These are phyloP conservation scores for Gyromitra esculenta DNA, from an alignment of 2,329 filamentous ascomycete species.

Conservation along the genomic window DNA sequence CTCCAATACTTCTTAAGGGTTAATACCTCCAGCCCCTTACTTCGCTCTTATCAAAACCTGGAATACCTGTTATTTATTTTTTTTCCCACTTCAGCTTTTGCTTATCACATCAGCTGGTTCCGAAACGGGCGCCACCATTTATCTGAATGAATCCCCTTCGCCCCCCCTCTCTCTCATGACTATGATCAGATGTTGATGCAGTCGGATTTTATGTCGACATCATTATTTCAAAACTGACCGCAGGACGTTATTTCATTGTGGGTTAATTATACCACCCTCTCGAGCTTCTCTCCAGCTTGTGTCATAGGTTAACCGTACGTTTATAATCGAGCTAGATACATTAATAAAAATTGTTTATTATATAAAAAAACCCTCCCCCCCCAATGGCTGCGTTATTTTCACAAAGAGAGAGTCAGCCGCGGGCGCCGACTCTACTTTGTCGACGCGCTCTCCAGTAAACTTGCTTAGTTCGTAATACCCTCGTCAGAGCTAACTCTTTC, in stretches of 20 bases:
- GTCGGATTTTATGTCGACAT: constrained; percentile 37
- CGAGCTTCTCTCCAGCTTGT: background rate
- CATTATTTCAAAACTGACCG: constrained; percentile 43
- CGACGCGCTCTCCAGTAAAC: background rate
- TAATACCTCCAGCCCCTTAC: constrained; percentile 20
- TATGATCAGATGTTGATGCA: constrained; percentile 37
- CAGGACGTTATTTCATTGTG: constrained; percentile 39
- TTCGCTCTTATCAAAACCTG: constrained; percentile 19
- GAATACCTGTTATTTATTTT: constrained; percentile 1
- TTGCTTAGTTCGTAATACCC: constrained; percentile 19
- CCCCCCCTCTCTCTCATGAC: constrained; percentile 2
- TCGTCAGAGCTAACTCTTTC: constrained; percentile 9
- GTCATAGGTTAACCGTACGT: constrained; percentile 29
- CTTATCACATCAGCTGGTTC: constrained; percentile 30
- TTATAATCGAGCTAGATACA: constrained; percentile 22
- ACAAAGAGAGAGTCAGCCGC: constrained; percentile 19
- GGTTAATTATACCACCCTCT: constrained; percentile 40
- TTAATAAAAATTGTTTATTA: constrained; percentile 29
- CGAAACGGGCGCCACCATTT: constrained; percentile 23
- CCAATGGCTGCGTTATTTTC: constrained; percentile 41
- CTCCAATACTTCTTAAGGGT: constrained; percentile 6
- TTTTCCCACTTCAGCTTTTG: constrained; percentile 1
- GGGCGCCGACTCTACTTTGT: background rate
- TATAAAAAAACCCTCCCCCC: background rate
- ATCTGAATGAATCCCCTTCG: constrained; percentile 17